A percentile compares a stretch with the other conserved stretches of the same genome.
These are phyloP conservation scores for Mycena rosella DNA, from an alignment of 768 basidiomycete genomes.

Conservation along the genomic window DNA sequence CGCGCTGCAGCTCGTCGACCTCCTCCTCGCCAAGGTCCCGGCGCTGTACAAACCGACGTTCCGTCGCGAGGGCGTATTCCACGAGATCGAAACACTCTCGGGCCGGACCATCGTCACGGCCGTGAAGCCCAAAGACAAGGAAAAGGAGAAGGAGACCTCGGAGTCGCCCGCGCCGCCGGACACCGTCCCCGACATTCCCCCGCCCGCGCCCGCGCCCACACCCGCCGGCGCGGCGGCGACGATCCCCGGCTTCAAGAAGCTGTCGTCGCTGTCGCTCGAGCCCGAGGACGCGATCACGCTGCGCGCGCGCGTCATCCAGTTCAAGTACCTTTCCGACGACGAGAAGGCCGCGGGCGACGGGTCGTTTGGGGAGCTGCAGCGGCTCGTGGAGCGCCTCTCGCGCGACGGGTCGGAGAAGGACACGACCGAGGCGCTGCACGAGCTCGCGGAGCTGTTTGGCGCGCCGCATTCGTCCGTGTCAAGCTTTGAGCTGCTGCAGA, in stretches of 20 bases:
- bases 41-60: slow-evolving; percentile 89
- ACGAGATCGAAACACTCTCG: slow-evolving; percentile 89
- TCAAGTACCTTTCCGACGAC: slow-evolving; percentile 77
- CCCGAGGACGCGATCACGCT: slow-evolving; percentile 93
- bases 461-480: slow-evolving; percentile 85
- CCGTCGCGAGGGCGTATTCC: slow-evolving; percentile 95
- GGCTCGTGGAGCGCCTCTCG: slow-evolving; percentile 75
- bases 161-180: slow-evolving; percentile 57
- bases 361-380: slow-evolving; percentile 72
- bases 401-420: slow-evolving; percentile 72
- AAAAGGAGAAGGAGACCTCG: slow-evolving; percentile 59
- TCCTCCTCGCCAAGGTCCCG: slow-evolving; percentile 88
- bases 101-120: slow-evolving; percentile 67
- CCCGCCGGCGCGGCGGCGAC: slow-evolving; percentile 53
- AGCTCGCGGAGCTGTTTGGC: slow-evolving; percentile 86
- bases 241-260: slow-evolving; percentile 76
- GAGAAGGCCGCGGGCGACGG: slow-evolving; percentile 70
- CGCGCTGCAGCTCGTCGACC: slow-evolving; percentile 93
- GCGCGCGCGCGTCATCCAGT: slow-evolving; percentile 90
- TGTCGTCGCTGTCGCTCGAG: slow-evolving; percentile 77
- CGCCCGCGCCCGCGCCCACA: slow-evolving; percentile 45
- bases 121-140: slow-evolving; percentile 52
- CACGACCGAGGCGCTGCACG: slow-evolving; percentile 70
- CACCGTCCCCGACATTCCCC: slow-evolving; percentile 50
- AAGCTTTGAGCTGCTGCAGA: slow-evolving; percentile 95